Conservation (phyloP, 106 monocot genomes). For the Acorus gramineus region DNA sequence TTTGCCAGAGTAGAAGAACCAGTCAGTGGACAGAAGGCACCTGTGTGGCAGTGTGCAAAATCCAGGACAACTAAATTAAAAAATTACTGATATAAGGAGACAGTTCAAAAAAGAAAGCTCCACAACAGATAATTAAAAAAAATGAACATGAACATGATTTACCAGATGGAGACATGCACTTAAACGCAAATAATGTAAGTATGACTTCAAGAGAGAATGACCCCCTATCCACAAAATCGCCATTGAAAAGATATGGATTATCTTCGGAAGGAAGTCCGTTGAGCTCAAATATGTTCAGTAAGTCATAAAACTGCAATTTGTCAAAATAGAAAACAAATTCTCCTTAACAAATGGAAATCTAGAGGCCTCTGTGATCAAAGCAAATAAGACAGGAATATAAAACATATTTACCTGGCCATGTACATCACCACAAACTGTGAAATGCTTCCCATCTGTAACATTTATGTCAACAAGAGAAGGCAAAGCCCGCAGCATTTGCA, state of each 20-base stretch:
- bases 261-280: slow-evolving; percentile 96
- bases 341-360: slow-evolving; percentile 4
- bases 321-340: slow-evolving; percentile 5
- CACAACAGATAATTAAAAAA: too few species aligned
- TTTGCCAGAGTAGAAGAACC: too few species aligned
- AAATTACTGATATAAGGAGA: too few species aligned
- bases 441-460: slow-evolving; percentile 56
- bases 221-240: slow-evolving; percentile 97
- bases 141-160: not conserved
- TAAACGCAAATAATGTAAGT: slow-evolving; percentile 90
- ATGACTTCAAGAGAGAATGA: slow-evolving; percentile 98
- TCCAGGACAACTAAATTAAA: too few species aligned
- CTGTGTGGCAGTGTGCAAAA: too few species aligned
- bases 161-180: slow-evolving; percentile 93
- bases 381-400: not conserved
- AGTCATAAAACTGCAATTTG: slow-evolving; percentile 79
- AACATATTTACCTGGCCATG: slow-evolving; percentile 69
- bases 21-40: too few species aligned
- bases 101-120: too few species aligned
- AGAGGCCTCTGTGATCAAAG: not conserved
- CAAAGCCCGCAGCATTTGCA: slow-evolving; percentile 50
- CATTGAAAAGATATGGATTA: slow-evolving; percentile 97
- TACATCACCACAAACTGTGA: slow-evolving; percentile 94
- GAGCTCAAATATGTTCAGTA: slow-evolving; percentile 90
- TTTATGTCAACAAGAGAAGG: slow-evolving; percentile 91